phyloP scores from a whole-genome alignment of 225 moss, liverwort and hornwort genomes.

The Thuidium tamariscinum region DNA sequence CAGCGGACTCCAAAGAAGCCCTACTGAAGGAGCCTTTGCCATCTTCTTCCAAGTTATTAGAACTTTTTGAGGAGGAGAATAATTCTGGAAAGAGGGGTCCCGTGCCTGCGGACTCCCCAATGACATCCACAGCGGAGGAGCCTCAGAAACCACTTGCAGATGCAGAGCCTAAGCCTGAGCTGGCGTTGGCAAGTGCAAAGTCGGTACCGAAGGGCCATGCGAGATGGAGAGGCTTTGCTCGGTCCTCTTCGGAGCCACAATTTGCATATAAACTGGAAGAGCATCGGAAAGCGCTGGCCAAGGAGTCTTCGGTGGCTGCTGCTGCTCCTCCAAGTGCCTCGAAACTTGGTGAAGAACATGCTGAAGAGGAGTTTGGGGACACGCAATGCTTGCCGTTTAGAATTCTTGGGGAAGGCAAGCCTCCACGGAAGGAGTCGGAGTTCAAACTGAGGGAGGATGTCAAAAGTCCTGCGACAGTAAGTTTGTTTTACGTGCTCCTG shows the following conservation, averaged over 20 bases:
- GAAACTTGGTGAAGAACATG: background rate
- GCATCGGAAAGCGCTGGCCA: background rate
- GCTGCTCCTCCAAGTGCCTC: background rate
- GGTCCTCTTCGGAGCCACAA: background rate
- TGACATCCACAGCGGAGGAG: background rate
- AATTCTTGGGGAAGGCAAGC: constrained; percentile 1
- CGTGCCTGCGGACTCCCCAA: background rate
- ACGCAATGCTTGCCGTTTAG: background rate
- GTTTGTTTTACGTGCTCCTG: background rate
- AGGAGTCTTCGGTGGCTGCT: background rate
- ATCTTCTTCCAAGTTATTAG: background rate
- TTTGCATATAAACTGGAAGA: background rate
- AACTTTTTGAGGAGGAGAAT: background rate
- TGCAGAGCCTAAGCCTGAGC: too few species aligned
- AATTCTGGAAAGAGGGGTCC: background rate
- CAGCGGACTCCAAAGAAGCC: background rate
- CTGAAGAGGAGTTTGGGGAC: background rate
- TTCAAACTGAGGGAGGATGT: background rate
- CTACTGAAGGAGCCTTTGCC: background rate
- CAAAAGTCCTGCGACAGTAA: background rate
- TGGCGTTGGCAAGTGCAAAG: background rate
- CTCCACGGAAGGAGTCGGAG: background rate
- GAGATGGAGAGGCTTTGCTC: background rate
- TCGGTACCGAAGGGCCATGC: background rate
- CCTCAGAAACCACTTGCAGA: background rate